These are phyloP conservation scores for Hypoxylon sp. DNA, from an alignment of 2,329 filamentous ascomycete genomes.

Conservation along the genomic window DNA sequence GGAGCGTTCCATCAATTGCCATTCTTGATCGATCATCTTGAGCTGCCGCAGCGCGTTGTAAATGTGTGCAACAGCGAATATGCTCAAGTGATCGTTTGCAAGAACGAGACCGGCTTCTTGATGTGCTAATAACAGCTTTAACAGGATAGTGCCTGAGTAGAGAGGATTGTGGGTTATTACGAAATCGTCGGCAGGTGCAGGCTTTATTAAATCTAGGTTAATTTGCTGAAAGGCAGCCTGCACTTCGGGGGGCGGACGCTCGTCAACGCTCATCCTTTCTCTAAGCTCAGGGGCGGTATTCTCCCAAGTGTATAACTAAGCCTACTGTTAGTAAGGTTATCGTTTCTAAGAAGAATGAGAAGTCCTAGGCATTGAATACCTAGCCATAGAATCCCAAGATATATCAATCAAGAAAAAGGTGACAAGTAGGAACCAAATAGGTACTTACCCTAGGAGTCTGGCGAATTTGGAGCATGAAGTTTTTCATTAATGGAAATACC, in stretches of 20 bases:
- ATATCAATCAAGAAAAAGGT: neutral
- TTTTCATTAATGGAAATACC: neutral
- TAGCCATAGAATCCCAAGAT: neutral
- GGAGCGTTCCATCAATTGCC: slow-evolving; percentile 15
- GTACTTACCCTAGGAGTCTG: neutral
- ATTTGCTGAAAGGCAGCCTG: neutral
- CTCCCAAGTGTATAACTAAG: neutral
- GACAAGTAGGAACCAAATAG: neutral
- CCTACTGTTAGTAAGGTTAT: neutral
- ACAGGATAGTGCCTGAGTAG: neutral
- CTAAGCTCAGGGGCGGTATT: neutral
- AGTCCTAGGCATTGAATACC: neutral
- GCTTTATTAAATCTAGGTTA: neutral
- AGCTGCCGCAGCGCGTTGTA: slow-evolving; percentile 21
- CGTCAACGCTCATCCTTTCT: neutral
- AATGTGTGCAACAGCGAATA: slow-evolving; percentile 9
- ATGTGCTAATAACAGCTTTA: neutral
- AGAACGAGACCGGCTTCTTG: slow-evolving; percentile 4
- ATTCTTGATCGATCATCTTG: slow-evolving; percentile 12
- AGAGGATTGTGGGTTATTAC: neutral
- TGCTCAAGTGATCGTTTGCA: neutral
- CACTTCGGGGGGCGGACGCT: neutral
- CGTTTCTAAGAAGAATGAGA: neutral
- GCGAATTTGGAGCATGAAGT: neutral
- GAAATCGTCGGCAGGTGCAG: neutral